phyloP scores from a whole-genome alignment of 1,284 basidiomycete species.

The Trichosporon inkin region DNA sequence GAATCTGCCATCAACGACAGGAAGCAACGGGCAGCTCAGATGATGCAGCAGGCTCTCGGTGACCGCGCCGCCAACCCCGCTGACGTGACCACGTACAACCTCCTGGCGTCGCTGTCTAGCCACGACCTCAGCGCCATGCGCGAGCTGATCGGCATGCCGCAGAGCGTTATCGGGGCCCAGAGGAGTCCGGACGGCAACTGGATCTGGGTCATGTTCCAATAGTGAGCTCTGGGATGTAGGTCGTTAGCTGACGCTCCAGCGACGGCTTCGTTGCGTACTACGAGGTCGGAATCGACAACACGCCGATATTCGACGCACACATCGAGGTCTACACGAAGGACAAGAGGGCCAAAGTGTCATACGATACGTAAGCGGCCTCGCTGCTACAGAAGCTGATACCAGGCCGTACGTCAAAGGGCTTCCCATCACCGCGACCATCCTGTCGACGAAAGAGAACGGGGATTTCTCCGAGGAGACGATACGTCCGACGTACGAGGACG shows the following conservation, averaged over 20 bases:
- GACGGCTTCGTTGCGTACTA: slow-evolving; percentile 41
- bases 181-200: slow-evolving; percentile 20
- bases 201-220: slow-evolving; percentile 18
- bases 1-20: slow-evolving; percentile 24
- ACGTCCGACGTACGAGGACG: slow-evolving; percentile 50
- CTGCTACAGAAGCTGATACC: neutral
- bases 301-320: slow-evolving; percentile 51
- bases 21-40: slow-evolving; percentile 5
- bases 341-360: slow-evolving; percentile 49
- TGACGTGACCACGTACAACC: slow-evolving; percentile 36
- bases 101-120: slow-evolving; percentile 45
- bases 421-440: slow-evolving; percentile 47
- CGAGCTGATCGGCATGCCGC: slow-evolving; percentile 49
- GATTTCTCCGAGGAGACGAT: slow-evolving; percentile 38
- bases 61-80: slow-evolving; percentile 21
- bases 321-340: slow-evolving; percentile 51
- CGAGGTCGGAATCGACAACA: slow-evolving; percentile 49
- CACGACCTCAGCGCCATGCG: slow-evolving; percentile 52
- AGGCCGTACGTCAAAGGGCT: slow-evolving; percentile 52
- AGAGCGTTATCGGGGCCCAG: slow-evolving; percentile 33
- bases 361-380: slow-evolving; percentile 43
- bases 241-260: slow-evolving; percentile 11
- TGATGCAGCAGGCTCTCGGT: slow-evolving; percentile 34
- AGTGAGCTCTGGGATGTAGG: slow-evolving; percentile 6
- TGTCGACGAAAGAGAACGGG: slow-evolving; percentile 35